Base-by-base conservation (phyloP, 192 early-diverging fungal species). In the Coemansia guatemalensis region DNA sequence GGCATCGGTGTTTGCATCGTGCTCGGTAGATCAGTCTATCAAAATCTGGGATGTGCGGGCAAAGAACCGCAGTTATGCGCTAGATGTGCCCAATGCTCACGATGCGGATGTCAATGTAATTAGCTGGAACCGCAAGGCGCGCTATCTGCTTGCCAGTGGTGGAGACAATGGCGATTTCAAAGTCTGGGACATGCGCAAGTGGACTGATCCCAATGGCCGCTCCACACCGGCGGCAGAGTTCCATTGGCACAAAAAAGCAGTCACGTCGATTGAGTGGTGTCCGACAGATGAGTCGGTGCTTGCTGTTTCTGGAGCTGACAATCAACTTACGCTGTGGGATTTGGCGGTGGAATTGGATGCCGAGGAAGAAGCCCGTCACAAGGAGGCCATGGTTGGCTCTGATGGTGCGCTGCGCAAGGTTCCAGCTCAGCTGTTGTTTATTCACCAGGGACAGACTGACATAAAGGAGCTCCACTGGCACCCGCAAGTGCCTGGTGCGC, bases 391-490 rank as follows among this genome's bases (percentile, higher is more conserved):
- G 78, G 53, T 81, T 3, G 85, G 82, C 6, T 56, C 70, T 17
- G 81, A 81, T 41, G 90, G 88, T 8, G 60, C 78, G 29, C 85
- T 85, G 29, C 83, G 92, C 22, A 87, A 94, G 39, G 92, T 97
- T 3, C 97, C 97, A 44, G 89, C 94, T 49, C 97, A 99, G 69
- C 81, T 99, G 50, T 77, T 99, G 75, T 97, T 96, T 74, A 87
- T 94, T 30, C 92, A 94, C 75, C 89, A 98, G 76, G 97, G 97
- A 12, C 97, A 99, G 81, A 74, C 85, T 58, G 82, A 95, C 54
- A 84, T 98, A 64, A 99, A 99, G 78, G 97, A 99, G 83, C 56
- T 96, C 47, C 97, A 99, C 77, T 99, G 93, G 93, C 97, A 98
- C 69, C 85, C 82, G 50, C 96, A 99, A 80, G 85, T 92, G 30